Evolutionary conservation across 1,284 basidiomycete species (phyloP).

Genomic region (Grifola frondosa): DNA sequence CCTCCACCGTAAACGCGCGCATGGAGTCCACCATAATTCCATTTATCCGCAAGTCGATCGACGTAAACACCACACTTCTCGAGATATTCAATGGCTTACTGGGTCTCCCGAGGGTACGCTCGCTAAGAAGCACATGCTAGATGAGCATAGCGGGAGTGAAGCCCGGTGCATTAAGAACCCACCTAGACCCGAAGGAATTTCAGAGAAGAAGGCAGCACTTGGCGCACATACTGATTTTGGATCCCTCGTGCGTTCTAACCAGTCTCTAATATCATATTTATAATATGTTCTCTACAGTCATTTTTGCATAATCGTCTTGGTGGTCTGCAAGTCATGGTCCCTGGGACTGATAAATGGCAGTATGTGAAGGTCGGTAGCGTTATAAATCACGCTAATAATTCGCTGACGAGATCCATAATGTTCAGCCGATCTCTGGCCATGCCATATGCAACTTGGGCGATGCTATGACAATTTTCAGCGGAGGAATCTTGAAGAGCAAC

Average conservation of each 20-base stretch:
- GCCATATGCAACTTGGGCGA: slow-evolving; percentile 41
- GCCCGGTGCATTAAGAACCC: slow-evolving; percentile 38
- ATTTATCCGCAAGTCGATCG: slow-evolving; percentile 35
- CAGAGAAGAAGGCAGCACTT: slow-evolving; percentile 28
- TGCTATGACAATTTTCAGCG: slow-evolving; percentile 39
- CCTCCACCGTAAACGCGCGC: slow-evolving; percentile 31
- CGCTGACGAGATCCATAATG: too few species aligned
- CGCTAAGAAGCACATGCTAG: slow-evolving; percentile 26
- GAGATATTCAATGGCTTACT: slow-evolving; percentile 31
- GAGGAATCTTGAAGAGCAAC: slow-evolving; percentile 37
- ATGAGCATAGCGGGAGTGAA: slow-evolving; percentile 39
- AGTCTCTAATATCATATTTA: too few species aligned
- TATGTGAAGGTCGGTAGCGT: slow-evolving; percentile 53
- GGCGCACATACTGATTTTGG: slow-evolving; percentile 42
- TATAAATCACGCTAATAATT: neutral
- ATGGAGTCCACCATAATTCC: slow-evolving; percentile 34
- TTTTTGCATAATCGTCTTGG: slow-evolving; percentile 70
- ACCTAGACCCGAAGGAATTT: slow-evolving; percentile 19
- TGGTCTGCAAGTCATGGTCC: slow-evolving; percentile 67
- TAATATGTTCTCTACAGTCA: too few species aligned
- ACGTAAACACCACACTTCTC: slow-evolving; percentile 34
- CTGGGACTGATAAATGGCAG: slow-evolving; percentile 62
- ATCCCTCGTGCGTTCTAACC: slow-evolving; percentile 29
- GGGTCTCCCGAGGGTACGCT: slow-evolving; percentile 33
- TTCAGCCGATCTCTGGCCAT: slow-evolving; percentile 31